phyloP scores from a whole-genome alignment of 129 eudicot species.

The Ambrosia artemisiifolia region DNA sequence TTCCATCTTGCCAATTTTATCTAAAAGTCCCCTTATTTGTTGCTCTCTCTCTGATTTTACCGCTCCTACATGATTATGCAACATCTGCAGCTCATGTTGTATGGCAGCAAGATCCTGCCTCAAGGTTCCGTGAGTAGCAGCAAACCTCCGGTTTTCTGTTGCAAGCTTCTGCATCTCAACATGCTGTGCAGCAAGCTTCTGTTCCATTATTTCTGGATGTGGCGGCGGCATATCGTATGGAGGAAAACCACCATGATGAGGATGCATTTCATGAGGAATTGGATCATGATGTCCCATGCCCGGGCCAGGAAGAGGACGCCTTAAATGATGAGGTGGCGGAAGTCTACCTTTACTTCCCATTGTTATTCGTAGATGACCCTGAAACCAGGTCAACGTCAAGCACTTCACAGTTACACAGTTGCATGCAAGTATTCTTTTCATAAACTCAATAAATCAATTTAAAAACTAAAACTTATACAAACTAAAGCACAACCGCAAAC shows the following conservation, averaged over 20 bases:
- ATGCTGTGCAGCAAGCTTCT: conserved; percentile 76
- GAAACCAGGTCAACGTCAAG: conserved; percentile 10
- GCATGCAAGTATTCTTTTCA: neutral
- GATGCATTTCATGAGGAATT: conserved; percentile 49
- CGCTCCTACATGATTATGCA: conserved; percentile 56
- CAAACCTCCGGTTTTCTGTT: conserved; percentile 81
- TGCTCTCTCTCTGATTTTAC: conserved; percentile 70
- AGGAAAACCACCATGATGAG: conserved; percentile 62
- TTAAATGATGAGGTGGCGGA: conserved; percentile 69
- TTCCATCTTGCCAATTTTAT: conserved; percentile 70
- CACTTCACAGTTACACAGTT: neutral
- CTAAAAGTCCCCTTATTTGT: conserved; percentile 53
- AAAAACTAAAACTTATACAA: neutral
- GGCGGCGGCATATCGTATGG: conserved; percentile 69
- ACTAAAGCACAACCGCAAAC: neutral
- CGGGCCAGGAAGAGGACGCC: conserved; percentile 67
- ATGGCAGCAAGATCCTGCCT: conserved; percentile 85
- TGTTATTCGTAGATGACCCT: conserved; percentile 6
- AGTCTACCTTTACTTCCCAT: conserved; percentile 93
- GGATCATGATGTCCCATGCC: conserved; percentile 60
- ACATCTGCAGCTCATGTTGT: conserved; percentile 69
- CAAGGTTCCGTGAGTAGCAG: conserved; percentile 77
- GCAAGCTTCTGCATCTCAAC: conserved; percentile 77
- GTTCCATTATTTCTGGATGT: conserved; percentile 82
- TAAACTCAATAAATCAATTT: neutral